Base-by-base conservation (phyloP, 1,139 yeast genomes). In the Taphrina populina region DNA sequence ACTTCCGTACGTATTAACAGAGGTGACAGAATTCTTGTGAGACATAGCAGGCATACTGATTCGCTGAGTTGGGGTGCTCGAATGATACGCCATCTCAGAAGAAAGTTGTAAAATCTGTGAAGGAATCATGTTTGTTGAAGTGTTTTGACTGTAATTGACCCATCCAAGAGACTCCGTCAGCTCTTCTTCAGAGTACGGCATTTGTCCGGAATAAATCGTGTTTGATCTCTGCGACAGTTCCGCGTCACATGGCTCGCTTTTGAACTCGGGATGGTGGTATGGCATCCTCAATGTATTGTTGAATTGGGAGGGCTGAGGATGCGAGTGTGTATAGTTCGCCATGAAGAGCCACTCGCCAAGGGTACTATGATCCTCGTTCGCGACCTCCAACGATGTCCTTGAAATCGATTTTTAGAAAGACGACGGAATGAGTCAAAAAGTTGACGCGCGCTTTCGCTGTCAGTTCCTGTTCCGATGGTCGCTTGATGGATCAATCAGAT, bases 131-230 rank as follows among this genome's bases (percentile, higher is more conserved):
- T 8, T 30, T 20, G 26, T 29, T 6, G 29, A 29, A n/a, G 35
- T 35, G 15, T 29, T 30, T 3, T 29, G 32, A 10, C 37, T 20
- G 29, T 43, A 43, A 29, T 43, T 29, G 27, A 43, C n/a, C 54
- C 54, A 49, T 10, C 54, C 54, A 2, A 49, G 46, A 6, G 54
- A 49, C 32, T 49, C 54, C 13, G 43, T 46, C 1, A 49, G 46
- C 26, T 49, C 54, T 26, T 43, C 33, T 20, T 43, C 47, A 20
- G 47, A 30, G 13, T 43, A 43, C 10, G 37, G 26, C 19, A 30
- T 29, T 11, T 43, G 47, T 19, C 19, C 33, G 15, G 27, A 6
- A 30, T 43, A 43, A 8, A 37, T 15, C 13, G 19, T 30, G 8
- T 32, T 29, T 11, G 43, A 10, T 21, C 34, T 11, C 34, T 15